Percentiles rank a stretch among this genome's conserved stretches.
Evolutionary conservation across 345 rosid genomes (phyloP).

Genomic region (Theobroma cacao): DNA sequence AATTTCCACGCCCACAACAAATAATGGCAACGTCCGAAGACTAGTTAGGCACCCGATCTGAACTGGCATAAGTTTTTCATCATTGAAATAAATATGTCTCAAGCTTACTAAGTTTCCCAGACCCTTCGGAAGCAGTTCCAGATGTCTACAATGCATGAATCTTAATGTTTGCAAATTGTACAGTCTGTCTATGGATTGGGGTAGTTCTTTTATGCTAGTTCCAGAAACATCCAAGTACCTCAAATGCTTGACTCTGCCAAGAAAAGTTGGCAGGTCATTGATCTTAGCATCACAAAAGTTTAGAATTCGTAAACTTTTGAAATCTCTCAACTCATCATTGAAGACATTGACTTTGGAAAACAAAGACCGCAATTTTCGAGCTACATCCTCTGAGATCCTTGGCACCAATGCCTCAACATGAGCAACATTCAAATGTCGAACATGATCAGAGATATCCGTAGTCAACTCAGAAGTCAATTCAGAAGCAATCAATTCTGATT

Average conservation of each 20-base stretch:
- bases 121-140: not conserved
- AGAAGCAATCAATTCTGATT: too few relatives aligned
- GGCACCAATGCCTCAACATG: not conserved
- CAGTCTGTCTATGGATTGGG: constrained; percentile 2
- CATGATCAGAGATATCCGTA: not conserved
- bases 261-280: not conserved
- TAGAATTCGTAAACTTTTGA: constrained; percentile 13
- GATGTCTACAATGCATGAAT: not conserved
- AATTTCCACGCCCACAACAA: not conserved
- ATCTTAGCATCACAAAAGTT: not conserved
- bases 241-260: constrained; percentile 14
- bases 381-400: not conserved
- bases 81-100: not conserved
- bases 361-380: not conserved
- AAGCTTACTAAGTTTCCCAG: not conserved
- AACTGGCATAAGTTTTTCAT: not conserved
- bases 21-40: not conserved
- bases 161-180: constrained; percentile 10
- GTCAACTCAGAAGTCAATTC: too few relatives aligned
- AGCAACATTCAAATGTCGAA: not conserved
- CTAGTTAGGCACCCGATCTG: not conserved
- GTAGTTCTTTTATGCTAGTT: not conserved
- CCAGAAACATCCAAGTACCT: constrained; percentile 15
- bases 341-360: not conserved
- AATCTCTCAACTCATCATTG: not conserved